Conservation (phyloP, 345 rosid species). For the Cardiospermum halicacabum region DNA sequence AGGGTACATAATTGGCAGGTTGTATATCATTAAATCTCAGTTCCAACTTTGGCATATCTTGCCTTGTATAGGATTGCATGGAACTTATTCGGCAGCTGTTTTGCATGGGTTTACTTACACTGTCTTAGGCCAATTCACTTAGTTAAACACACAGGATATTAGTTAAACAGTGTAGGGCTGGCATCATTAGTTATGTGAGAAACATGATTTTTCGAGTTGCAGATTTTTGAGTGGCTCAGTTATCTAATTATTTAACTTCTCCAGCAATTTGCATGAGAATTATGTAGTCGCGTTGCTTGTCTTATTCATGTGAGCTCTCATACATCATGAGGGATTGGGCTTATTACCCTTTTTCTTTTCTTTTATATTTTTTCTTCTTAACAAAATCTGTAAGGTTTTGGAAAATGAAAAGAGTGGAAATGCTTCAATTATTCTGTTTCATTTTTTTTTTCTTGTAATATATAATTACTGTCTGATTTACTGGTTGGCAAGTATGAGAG, state of each 20-base stretch:
- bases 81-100: neutral
- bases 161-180: neutral
- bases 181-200: neutral
- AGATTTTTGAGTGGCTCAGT: neutral
- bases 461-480: neutral
- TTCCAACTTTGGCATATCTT: neutral
- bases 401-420: neutral
- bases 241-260: neutral
- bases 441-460: neutral
- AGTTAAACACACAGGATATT: neutral
- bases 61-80: neutral
- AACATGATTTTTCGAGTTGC: neutral
- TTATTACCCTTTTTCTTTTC: neutral
- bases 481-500: neutral
- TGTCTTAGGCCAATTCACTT: neutral
- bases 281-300: neutral
- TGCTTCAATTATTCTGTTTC: neutral
- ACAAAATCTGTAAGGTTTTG: neutral
- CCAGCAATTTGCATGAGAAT: constrained; percentile 1
- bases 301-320: neutral
- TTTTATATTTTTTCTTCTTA: neutral
- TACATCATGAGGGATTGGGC: neutral
- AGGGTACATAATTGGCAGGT: neutral
- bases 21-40: neutral
- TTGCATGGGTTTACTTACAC: neutral